A percentile compares a stretch with the other conserved stretches of the same genome.
Evolutionary conservation across 192 early-diverging fungal genomes (phyloP).

Genomic region (Umbelopsis vinacea): DNA sequence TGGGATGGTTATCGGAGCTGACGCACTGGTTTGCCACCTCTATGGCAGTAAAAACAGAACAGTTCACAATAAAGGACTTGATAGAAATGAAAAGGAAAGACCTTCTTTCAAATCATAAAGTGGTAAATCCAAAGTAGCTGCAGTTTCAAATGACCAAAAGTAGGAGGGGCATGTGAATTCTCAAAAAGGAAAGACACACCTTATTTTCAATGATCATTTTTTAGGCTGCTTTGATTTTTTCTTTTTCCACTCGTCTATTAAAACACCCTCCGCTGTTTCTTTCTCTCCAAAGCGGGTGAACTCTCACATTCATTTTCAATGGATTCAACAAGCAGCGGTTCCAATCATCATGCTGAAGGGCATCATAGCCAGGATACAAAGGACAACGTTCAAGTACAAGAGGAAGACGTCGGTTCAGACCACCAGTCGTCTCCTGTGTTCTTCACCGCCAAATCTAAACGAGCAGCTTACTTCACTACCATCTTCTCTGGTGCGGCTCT

Average conservation of each 20-base stretch:
- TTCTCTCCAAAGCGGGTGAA: background rate
- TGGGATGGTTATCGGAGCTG: too few species aligned
- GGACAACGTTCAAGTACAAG: background rate
- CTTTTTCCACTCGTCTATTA: background rate
- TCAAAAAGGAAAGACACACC: background rate
- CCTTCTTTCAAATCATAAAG: too few species aligned
- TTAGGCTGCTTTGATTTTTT: background rate
- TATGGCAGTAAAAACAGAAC: too few species aligned
- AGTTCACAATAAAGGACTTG: too few species aligned
- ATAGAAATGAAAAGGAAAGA: too few species aligned
- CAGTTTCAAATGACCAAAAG: constrained; percentile 12
- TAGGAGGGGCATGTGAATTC: constrained; percentile 1
- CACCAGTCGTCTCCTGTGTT: background rate
- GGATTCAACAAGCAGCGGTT: background rate
- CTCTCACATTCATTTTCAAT: background rate
- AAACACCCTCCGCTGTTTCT: background rate
- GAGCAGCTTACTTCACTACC: constrained; percentile 32
- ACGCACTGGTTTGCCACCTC: too few species aligned
- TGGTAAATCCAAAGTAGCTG: background rate
- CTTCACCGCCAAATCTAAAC: background rate
- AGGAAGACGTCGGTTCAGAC: background rate
- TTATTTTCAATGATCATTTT: background rate
- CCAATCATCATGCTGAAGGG: too few species aligned
- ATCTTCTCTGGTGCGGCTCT: constrained; percentile 48
- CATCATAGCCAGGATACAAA: background rate